phyloP scores from a whole-genome alignment of 345 rosid genomes.

The Salix exigua region DNA sequence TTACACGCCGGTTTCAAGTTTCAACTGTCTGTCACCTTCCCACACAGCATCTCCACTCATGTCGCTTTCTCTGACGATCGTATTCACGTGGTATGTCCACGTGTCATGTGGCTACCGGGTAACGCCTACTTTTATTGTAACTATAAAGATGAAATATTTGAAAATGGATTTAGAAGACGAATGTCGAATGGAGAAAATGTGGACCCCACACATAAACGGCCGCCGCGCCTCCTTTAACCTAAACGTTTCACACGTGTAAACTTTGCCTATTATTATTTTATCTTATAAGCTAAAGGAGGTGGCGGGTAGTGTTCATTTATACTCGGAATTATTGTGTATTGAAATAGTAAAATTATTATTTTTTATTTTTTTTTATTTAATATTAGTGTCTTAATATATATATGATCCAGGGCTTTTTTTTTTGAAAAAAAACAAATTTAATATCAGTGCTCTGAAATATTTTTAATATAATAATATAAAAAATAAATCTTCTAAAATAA shows the following conservation, averaged over 20 bases:
- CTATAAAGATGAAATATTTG: not conserved
- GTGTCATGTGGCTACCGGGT: slow-evolving; percentile 13
- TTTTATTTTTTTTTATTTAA: too few relatives aligned
- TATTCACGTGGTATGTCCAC: slow-evolving; percentile 23
- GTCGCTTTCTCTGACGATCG: not conserved
- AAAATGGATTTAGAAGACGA: not conserved
- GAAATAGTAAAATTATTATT: too few relatives aligned
- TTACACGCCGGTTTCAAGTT: slow-evolving; percentile 33
- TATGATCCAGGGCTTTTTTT: too few relatives aligned
- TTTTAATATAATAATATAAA: too few relatives aligned
- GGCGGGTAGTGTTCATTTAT: too few relatives aligned
- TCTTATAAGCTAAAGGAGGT: too few relatives aligned
- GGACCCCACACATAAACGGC: slow-evolving; percentile 53
- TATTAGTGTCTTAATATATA: too few relatives aligned
- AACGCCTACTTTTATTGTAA: not conserved
- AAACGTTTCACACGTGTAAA: slow-evolving; percentile 53
- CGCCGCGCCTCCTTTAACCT: slow-evolving; percentile 36
- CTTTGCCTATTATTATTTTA: not conserved
- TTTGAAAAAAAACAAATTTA: too few relatives aligned
- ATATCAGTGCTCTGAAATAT: too few relatives aligned
- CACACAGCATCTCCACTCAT: slow-evolving; percentile 25
- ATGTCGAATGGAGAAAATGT: not conserved
- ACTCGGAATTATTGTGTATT: too few relatives aligned
- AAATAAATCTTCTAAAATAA: too few relatives aligned
- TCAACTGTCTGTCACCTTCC: slow-evolving; percentile 20